Evolutionary conservation across 1,284 basidiomycete genomes (phyloP).

Genomic region (Ustilago shanxiensis): DNA sequence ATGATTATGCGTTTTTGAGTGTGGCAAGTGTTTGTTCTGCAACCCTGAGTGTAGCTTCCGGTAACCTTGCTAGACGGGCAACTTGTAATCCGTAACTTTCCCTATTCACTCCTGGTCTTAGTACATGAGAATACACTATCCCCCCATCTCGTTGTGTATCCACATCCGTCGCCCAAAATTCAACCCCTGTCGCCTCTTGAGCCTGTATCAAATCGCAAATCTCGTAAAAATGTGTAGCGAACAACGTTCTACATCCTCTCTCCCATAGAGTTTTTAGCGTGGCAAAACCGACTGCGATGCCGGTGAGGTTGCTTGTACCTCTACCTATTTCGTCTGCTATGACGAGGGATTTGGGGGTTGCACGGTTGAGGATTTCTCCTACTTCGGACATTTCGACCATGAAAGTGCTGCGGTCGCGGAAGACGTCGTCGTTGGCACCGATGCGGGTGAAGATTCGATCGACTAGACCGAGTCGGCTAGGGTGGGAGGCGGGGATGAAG

Average conservation of each 20-base stretch:
- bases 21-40: constrained; percentile 9
- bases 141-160: constrained; percentile 76
- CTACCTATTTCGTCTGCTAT: constrained; percentile 82
- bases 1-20: no score
- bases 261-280: constrained; percentile 84
- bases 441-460: constrained; percentile 92
- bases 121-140: constrained; percentile 85
- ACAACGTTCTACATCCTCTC: constrained; percentile 86
- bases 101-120: constrained; percentile 86
- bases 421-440: constrained; percentile 96
- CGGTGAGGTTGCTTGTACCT: constrained; percentile 91
- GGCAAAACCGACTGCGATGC: constrained; percentile 91
- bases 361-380: constrained; percentile 77
- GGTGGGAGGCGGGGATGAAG: constrained; percentile 85
- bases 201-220: constrained; percentile 78
- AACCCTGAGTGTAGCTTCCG: constrained; percentile 66
- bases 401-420: constrained; percentile 91
- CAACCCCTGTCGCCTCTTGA: constrained; percentile 71
- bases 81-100: constrained; percentile 94
- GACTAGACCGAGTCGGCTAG: constrained; percentile 83
- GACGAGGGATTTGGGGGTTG: constrained; percentile 70
- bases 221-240: constrained; percentile 98
- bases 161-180: constrained; percentile 90
- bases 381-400: constrained; percentile 76
- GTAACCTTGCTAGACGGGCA: constrained; percentile 88